Evolutionary conservation across 2,329 filamentous ascomycete genomes (phyloP), one percentile per base, ranked within the genome.

Genomic region (Trichophyton simii): DNA sequence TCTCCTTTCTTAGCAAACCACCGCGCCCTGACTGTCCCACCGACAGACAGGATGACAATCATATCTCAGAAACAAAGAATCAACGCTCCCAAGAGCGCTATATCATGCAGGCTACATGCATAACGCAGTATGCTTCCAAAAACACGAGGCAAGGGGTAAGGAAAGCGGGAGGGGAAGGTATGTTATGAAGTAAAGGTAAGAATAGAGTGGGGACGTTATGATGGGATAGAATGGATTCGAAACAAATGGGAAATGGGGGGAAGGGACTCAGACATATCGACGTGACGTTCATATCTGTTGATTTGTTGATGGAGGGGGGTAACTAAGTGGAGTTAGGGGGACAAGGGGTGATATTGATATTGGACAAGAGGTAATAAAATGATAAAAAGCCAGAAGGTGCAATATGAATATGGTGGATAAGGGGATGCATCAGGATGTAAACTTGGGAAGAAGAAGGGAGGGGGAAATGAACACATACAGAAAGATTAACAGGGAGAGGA

Each of bases 151-250:
- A 36, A 55, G 52, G 3, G 31, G 52, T 18, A 36, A 55, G 31
- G 34, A 38, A 38, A 3, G 34, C 9, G 34, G 34, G 34, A 38
- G 34, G 34, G 34, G 34, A 13, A 4, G 1, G 11, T 13, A 38
- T 13, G 34, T 38, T 38, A 38, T 38, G 34, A 38, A 13, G 34
- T 38, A 38, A 38, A 13, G 20, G 52, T 55, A 55, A 55, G 28
- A 15, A 55, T 55, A 55, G 52, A 55, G 52, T 55, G 31, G 28
- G 46, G 46, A 52, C 46, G 46, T 52, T 28, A 52, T 52, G 22
- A 52, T 25, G 36, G 25, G 31, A 54, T 31, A 25, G 11, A 41
- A 42, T 3, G 3, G 15, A 38, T 55, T 61, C 38, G n/a, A 42
- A n/a, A 22, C 41, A 50, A 46, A 38, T 1, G 28, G 50, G 59